phyloP scores from a whole-genome alignment of 768 basidiomycete species.

The Nidularia sp. region DNA sequence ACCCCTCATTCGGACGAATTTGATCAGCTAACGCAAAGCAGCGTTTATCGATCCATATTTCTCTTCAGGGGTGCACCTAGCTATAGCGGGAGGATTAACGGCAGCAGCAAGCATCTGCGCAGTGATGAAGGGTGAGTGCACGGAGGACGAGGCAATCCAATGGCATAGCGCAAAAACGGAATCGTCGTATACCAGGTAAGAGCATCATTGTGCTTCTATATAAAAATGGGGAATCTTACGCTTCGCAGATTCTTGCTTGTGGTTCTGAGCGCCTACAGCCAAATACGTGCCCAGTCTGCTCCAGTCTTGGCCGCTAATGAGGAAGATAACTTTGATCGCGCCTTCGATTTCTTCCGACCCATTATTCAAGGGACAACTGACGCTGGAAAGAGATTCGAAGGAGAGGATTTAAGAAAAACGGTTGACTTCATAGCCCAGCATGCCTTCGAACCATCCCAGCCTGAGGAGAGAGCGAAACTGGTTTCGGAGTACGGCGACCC shows the following conservation, averaged over 20 bases:
- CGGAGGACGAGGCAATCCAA: constrained; percentile 13
- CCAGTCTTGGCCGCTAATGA: constrained; percentile 28
- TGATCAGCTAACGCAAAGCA: constrained; percentile 5
- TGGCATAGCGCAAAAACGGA: constrained; percentile 21
- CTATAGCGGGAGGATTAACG: constrained; percentile 22
- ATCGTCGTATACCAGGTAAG: constrained; percentile 22
- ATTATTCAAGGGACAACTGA: constrained; percentile 15
- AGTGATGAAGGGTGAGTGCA: constrained; percentile 14
- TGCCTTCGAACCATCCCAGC: constrained; percentile 16
- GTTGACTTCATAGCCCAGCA: constrained; percentile 15
- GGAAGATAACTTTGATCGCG: constrained; percentile 36
- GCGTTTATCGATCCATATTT: constrained; percentile 36
- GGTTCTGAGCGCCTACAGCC: constrained; percentile 36
- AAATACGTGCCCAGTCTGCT: constrained; percentile 29
- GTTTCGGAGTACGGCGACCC: constrained; percentile 8
- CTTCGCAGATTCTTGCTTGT: constrained; percentile 30
- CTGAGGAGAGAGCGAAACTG: constrained; percentile 11
- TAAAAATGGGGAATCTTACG: neutral
- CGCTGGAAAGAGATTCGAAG: constrained; percentile 7
- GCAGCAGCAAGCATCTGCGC: constrained; percentile 26
- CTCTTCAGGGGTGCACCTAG: constrained; percentile 31
- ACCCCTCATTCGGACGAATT: neutral
- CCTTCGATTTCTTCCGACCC: constrained; percentile 27
- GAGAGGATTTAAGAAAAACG: constrained; percentile 11
- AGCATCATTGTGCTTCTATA: neutral